Base-by-base conservation (phyloP, 148 eudicot genomes). In the Silene latifolia region DNA sequence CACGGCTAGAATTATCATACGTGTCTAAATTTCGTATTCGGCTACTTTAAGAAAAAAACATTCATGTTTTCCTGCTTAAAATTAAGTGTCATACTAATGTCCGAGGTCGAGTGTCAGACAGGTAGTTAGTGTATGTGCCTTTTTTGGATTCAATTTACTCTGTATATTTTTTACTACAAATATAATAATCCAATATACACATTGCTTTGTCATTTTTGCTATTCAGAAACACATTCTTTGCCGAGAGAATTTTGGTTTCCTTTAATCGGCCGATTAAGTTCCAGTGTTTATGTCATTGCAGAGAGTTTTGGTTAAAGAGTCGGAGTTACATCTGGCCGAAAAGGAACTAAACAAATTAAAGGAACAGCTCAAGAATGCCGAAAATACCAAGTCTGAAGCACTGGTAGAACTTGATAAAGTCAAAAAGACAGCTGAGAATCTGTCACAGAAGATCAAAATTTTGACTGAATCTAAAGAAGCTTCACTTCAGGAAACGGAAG, bases 271-370 rank as follows among this genome's bases (percentile, higher is more conserved):
- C 69, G 29, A 47, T n/a, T 42, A 44, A 29, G 5, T 59, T 25
- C 35, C 2, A 21, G 29, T 51, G 35, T 69, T 62, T 71, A 5
- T 68, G 56, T 79, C 23, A 7, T 72, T 88, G 78, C 88, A 94
- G 98, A 85, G 88, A 78, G 89, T 89, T 25, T 77, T 91, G 80
- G 92, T 85, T 42, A 94, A 91, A 77, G 92, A 91, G 80, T 85
- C 92, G 0, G 87, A 85, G 76, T 83, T 86, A 72, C 97, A 90
- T 73, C 71, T 94, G 79, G 91, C 93, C 61, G 87, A 91, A 71
- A 91, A 89, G 82, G 93, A 94, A 84, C 78, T 94, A 51, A 88
- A 83, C 74, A 94, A 89, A 86, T 83, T 92, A 61, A 91, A 87
- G 77, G 96, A 90, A 69, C 86, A 85, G 75, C 80, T 94, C 48